phyloP scores from a whole-genome alignment of 352 stramenopile genomes.

The Globisporangium apiculatum region DNA sequence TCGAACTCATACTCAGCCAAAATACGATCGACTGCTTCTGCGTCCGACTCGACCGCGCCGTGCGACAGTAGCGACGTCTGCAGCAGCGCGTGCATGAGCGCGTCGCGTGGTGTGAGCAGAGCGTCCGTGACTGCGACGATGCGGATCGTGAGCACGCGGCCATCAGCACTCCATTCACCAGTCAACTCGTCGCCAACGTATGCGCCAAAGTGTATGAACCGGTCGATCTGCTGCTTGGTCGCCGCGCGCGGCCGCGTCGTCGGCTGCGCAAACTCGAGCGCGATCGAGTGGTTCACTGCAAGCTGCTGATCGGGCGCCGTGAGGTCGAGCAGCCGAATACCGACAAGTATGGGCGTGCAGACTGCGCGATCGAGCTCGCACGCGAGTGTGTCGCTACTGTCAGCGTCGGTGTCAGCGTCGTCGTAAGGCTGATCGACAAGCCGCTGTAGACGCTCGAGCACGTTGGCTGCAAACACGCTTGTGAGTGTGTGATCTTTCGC shows the following conservation, averaged over 20 bases:
- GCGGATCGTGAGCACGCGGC: conserved; percentile 28
- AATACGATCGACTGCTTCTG: not conserved
- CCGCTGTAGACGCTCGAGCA: not conserved
- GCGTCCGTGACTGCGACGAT: conserved; percentile 30
- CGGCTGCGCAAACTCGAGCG: conserved; percentile 42
- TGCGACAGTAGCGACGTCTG: conserved; percentile 15
- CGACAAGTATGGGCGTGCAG: conserved; percentile 42
- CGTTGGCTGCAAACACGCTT: not conserved
- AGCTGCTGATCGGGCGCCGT: conserved; percentile 15
- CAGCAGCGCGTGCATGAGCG: conserved; percentile 40
- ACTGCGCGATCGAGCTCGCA: conserved; percentile 52
- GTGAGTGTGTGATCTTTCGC: not conserved
- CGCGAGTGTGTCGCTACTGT: conserved; percentile 8
- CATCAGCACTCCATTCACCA: conserved; percentile 31
- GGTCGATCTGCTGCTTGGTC: conserved; percentile 28
- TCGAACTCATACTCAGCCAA: not conserved
- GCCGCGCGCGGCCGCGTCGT: conserved; percentile 37
- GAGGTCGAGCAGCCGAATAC: conserved; percentile 44
- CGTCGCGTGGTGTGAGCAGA: conserved; percentile 25
- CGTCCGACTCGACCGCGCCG: not conserved
- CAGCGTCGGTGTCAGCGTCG: not conserved
- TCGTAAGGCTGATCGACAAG: not conserved
- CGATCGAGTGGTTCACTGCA: conserved; percentile 30
- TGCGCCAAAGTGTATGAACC: conserved; percentile 38
- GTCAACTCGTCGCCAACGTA: conserved; percentile 50